These are phyloP conservation scores for Sutorius eximius DNA, from an alignment of 1,284 basidiomycete species.

Conservation along the genomic window DNA sequence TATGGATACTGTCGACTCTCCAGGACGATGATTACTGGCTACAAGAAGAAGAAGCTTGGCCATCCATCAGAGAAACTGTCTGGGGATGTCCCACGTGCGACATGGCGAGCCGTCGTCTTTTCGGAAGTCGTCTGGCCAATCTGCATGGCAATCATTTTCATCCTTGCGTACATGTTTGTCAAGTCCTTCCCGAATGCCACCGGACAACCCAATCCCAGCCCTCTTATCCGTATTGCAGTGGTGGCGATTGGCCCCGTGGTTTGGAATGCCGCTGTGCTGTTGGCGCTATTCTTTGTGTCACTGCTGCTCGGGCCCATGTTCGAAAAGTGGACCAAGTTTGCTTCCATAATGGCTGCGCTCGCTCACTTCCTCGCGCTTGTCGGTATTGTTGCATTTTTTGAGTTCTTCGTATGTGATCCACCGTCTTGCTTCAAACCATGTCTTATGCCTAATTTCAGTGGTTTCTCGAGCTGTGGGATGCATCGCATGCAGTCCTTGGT, in stretches of 20 bases:
- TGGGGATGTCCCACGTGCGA: conserved; percentile 86
- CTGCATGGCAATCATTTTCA: conserved; percentile 73
- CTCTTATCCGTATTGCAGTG: conserved; percentile 89
- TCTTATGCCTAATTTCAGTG: conserved; percentile 53
- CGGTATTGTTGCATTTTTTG: conserved; percentile 87
- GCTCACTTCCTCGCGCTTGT: conserved; percentile 81
- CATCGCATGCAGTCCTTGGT: conserved; percentile 89
- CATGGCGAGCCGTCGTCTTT: conserved; percentile 82
- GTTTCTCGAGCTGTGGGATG: conserved; percentile 97
- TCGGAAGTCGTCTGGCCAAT: conserved; percentile 87
- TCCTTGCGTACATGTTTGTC: conserved; percentile 88
- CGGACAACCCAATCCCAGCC: conserved; percentile 64
- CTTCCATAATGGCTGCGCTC: conserved; percentile 85
- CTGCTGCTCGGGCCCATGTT: conserved; percentile 92
- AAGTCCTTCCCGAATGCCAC: conserved; percentile 78
- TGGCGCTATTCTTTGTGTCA: conserved; percentile 87
- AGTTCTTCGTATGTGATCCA: conserved; percentile 80
- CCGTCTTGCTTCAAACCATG: not conserved
- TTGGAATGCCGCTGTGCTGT: conserved; percentile 90
- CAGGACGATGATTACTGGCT: conserved; percentile 93
- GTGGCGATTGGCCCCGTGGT: conserved; percentile 93
- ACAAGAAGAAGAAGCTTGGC: conserved; percentile 97
- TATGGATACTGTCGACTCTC: conserved; percentile 97
- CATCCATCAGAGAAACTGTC: conserved; percentile 95
- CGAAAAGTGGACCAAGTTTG: conserved; percentile 84